Conservation (phyloP, 1,284 basidiomycete species). For the Hemileia vastatrix region DNA sequence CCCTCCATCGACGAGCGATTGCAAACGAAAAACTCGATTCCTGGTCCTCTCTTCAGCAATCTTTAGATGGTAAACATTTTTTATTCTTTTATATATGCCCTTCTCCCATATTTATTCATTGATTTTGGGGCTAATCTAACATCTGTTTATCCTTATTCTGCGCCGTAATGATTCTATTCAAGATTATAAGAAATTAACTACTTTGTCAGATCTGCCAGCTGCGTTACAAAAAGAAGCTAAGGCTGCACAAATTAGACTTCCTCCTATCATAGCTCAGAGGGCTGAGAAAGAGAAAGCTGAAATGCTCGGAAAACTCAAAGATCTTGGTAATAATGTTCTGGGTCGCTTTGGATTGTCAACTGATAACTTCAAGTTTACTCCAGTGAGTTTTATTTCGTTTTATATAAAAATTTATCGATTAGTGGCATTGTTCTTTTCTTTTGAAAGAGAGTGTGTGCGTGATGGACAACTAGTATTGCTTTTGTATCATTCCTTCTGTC, state of each 20-base stretch:
- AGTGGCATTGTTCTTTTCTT: conserved; percentile 4
- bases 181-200: conserved; percentile 68
- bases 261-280: conserved; percentile 59
- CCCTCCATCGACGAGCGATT: conserved; percentile 70
- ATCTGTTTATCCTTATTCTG: conserved; percentile 4
- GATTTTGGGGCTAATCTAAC: not conserved
- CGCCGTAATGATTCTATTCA: not conserved
- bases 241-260: conserved; percentile 52
- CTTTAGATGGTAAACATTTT: conserved; percentile 70
- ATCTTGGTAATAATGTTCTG: conserved; percentile 79
- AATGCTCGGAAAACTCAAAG: conserved; percentile 86
- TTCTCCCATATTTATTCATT: no score
- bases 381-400: conserved; percentile 34
- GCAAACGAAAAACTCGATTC: conserved; percentile 69
- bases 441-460: not conserved
- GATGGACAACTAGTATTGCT: not conserved
- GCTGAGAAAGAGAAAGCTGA: conserved; percentile 82
- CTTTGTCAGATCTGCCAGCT: conserved; percentile 55
- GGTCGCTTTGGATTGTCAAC: conserved; percentile 52
- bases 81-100: not conserved
- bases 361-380: conserved; percentile 72
- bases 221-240: conserved; percentile 51
- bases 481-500: no score
- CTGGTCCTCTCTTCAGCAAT: conserved; percentile 70
- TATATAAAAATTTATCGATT: no score